phyloP scores from a whole-genome alignment of 164 flowering plant species.

The Akebia trifoliata region DNA sequence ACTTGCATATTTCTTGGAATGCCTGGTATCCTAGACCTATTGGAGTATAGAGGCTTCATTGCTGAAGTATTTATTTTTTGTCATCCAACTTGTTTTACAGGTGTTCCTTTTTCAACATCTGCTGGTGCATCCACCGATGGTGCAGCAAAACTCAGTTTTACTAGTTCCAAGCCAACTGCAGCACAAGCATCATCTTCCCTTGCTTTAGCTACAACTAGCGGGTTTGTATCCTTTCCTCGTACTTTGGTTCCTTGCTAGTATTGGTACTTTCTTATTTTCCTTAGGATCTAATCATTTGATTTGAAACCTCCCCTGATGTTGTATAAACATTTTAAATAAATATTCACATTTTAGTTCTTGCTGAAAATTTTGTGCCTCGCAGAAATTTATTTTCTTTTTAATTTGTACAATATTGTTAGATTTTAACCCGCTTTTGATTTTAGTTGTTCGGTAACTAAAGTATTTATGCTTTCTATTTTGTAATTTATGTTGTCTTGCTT shows the following conservation, averaged over 20 bases:
- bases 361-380: background rate
- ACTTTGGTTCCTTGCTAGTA: background rate
- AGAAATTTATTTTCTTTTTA: background rate
- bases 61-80: slow-evolving; percentile 2
- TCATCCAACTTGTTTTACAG: slow-evolving; percentile 18
- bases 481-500: background rate
- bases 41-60: too few species aligned
- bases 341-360: too few species aligned
- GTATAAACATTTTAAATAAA: background rate
- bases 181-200: slow-evolving; percentile 55
- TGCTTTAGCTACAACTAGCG: slow-evolving; percentile 56
- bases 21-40: too few species aligned
- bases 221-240: slow-evolving; percentile 40
- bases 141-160: slow-evolving; percentile 22
- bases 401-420: background rate
- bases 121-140: slow-evolving; percentile 33
- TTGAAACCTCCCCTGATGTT: background rate
- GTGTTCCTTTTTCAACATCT: slow-evolving; percentile 40
- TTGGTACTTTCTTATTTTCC: background rate
- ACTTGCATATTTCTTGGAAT: too few species aligned
- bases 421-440: background rate
- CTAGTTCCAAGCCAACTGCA: slow-evolving; percentile 34
- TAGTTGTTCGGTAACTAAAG: background rate
- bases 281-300: background rate
- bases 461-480: background rate